These are phyloP conservation scores for Oemleria cerasiformis DNA, from an alignment of 306 rosid species.

Conservation along the genomic window DNA sequence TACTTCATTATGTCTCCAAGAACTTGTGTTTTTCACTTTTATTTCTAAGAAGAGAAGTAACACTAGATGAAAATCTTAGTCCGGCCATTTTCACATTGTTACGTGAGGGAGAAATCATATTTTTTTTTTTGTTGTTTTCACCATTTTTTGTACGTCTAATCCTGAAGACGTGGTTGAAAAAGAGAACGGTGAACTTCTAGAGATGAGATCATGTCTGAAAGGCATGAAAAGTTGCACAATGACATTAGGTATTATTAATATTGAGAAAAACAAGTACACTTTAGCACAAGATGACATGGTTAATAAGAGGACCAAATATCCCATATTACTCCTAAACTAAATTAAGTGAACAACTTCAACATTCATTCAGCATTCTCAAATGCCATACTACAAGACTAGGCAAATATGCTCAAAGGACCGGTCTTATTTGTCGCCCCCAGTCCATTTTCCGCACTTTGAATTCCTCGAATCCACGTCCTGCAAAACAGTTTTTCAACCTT, in stretches of 20 bases:
- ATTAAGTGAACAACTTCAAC: slow-evolving; percentile 28
- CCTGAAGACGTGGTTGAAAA: not conserved
- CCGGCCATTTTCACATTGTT: too few species aligned
- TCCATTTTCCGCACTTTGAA: slow-evolving; percentile 57
- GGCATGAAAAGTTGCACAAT: slow-evolving; percentile 18
- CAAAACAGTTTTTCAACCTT: slow-evolving; percentile 19
- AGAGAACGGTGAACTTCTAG: too few species aligned
- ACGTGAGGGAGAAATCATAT: too few species aligned
- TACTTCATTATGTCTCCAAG: not conserved
- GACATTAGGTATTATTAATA: slow-evolving; percentile 10
- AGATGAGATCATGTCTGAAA: not conserved
- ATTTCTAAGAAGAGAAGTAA: too few species aligned
- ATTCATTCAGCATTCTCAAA: slow-evolving; percentile 13
- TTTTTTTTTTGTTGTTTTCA: too few species aligned
- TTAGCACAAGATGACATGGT: slow-evolving; percentile 15
- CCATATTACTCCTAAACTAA: slow-evolving; percentile 21
- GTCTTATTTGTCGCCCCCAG: slow-evolving; percentile 73
- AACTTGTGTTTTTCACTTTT: too few species aligned
- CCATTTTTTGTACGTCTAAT: not conserved
- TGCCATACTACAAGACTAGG: slow-evolving; percentile 33
- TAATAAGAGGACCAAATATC: slow-evolving; percentile 22
- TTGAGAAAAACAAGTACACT: slow-evolving; percentile 20
- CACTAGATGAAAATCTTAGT: too few species aligned
- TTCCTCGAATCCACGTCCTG: slow-evolving; percentile 65
- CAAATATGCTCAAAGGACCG: slow-evolving; percentile 77